Percentiles rank a stretch among this genome's conserved stretches.
Evolutionary conservation across 23 red algal genomes (phyloP).

Genomic region (Chondrus crispus): DNA sequence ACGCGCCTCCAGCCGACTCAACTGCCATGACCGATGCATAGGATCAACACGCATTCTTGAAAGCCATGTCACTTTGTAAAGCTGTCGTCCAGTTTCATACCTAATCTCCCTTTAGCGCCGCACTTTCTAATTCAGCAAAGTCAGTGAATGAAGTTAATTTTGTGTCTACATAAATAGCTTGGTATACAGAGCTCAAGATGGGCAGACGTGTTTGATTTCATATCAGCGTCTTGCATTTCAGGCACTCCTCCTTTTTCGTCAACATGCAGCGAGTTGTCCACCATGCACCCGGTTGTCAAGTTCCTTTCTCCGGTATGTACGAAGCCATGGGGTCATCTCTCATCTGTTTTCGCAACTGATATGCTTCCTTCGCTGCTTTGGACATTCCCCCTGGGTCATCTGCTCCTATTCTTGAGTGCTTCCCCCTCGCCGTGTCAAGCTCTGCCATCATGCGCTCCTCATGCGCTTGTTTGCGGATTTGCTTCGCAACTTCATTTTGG

Average conservation of each 20-base stretch:
- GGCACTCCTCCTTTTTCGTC: too few species aligned
- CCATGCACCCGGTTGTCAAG: too few species aligned
- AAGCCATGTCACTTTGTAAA: background rate
- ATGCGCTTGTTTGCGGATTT: constrained; percentile 21
- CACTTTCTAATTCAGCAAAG: background rate
- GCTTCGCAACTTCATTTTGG: constrained; percentile 23
- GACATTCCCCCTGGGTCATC: constrained; percentile 6
- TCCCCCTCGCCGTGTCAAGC: background rate
- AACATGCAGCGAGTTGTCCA: too few species aligned
- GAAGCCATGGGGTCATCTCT: constrained; percentile 44
- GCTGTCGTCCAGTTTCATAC: background rate
- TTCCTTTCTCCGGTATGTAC: too few species aligned
- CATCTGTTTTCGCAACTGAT: constrained; percentile 40
- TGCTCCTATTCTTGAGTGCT: background rate
- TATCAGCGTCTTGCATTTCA: too few species aligned
- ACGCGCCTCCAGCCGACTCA: background rate
- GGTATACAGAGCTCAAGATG: too few species aligned
- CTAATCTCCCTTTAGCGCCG: background rate
- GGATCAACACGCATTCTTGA: too few species aligned
- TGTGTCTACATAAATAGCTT: too few species aligned
- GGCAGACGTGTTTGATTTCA: background rate
- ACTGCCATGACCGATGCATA: constrained; percentile 57
- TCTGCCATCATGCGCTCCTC: background rate
- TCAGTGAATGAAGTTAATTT: too few species aligned
- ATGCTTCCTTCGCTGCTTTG: constrained; percentile 45